Evolutionary conservation across 352 stramenopile genomes (phyloP).

Genomic region (Phytopythium oedochilum): DNA sequence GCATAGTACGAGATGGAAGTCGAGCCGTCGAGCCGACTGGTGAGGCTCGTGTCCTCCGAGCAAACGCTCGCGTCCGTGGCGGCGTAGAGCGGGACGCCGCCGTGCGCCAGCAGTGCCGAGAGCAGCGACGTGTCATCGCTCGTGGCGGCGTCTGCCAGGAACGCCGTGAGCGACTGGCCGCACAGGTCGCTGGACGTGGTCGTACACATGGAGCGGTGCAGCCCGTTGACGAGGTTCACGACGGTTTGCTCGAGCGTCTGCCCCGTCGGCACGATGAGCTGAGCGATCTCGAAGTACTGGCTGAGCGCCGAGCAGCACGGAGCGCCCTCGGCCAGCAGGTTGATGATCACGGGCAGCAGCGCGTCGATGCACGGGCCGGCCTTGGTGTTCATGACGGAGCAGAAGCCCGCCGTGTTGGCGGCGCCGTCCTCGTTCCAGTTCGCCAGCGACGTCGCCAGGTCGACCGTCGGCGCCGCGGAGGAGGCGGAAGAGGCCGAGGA

Average conservation of each 20-base stretch:
- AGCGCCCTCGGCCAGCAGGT: slow-evolving; percentile 36
- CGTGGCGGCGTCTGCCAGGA: slow-evolving; percentile 26
- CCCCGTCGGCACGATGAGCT: slow-evolving; percentile 38
- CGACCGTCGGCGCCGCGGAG: slow-evolving; percentile 9
- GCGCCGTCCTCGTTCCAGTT: slow-evolving; percentile 30
- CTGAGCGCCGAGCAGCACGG: slow-evolving; percentile 41
- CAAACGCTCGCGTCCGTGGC: slow-evolving; percentile 35
- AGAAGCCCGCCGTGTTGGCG: slow-evolving; percentile 41
- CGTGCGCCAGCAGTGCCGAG: slow-evolving; percentile 33
- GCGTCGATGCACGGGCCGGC: slow-evolving; percentile 38
- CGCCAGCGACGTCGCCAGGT: slow-evolving; percentile 23
- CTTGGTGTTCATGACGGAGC: slow-evolving; percentile 47
- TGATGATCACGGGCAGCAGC: slow-evolving; percentile 35
- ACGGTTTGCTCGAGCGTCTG: slow-evolving; percentile 42
- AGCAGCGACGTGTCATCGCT: slow-evolving; percentile 33
- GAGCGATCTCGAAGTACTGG: slow-evolving; percentile 39
- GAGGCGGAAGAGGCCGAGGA: slow-evolving; percentile 9
- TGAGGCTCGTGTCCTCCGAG: slow-evolving; percentile 21
- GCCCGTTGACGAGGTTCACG: slow-evolving; percentile 39
- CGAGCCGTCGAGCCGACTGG: slow-evolving; percentile 28
- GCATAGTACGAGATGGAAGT: slow-evolving; percentile 35
- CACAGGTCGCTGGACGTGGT: slow-evolving; percentile 35
- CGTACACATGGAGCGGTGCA: slow-evolving; percentile 55
- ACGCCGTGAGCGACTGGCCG: slow-evolving; percentile 35
- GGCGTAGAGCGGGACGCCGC: slow-evolving; percentile 42